Conservation (phyloP, 2,329 filamentous ascomycete genomes). For the Aspergillus jensenii region DNA sequence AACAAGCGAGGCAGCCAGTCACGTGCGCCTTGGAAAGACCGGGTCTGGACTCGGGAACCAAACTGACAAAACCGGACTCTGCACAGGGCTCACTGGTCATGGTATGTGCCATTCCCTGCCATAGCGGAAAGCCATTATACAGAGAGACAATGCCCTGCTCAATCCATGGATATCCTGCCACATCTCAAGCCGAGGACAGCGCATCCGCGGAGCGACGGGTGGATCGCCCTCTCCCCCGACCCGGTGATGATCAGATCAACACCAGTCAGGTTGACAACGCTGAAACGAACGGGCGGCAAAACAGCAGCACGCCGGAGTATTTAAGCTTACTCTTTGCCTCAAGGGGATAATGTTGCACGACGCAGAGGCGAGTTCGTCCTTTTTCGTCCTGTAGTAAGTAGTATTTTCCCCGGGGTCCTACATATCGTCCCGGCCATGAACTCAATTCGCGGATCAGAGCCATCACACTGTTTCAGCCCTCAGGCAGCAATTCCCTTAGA, state of each 20-base stretch:
- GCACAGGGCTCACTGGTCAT: not conserved
- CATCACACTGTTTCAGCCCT: not conserved
- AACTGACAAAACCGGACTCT: not conserved
- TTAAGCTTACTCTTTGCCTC: not conserved
- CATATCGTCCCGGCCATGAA: not conserved
- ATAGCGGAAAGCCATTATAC: too few relatives aligned
- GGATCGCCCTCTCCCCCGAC: not conserved
- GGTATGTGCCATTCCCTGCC: too few relatives aligned
- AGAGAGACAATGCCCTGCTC: too few relatives aligned
- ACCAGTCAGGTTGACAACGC: not conserved
- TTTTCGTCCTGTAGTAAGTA: not conserved
- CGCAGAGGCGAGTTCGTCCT: not conserved
- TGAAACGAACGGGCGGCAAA: not conserved
- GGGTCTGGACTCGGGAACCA: not conserved
- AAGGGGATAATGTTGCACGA: not conserved
- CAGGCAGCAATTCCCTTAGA: not conserved
- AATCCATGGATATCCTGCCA: too few relatives aligned
- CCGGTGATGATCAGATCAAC: not conserved
- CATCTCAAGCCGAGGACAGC: too few relatives aligned
- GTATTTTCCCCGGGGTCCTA: not conserved
- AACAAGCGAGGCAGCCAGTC: constrained; percentile 1
- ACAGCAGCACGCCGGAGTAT: not conserved
- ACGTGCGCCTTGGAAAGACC: not conserved
- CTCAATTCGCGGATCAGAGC: not conserved
- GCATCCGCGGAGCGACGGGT: not conserved